Base-by-base conservation (phyloP, 1,284 basidiomycete genomes). In the Cerrena zonata region DNA sequence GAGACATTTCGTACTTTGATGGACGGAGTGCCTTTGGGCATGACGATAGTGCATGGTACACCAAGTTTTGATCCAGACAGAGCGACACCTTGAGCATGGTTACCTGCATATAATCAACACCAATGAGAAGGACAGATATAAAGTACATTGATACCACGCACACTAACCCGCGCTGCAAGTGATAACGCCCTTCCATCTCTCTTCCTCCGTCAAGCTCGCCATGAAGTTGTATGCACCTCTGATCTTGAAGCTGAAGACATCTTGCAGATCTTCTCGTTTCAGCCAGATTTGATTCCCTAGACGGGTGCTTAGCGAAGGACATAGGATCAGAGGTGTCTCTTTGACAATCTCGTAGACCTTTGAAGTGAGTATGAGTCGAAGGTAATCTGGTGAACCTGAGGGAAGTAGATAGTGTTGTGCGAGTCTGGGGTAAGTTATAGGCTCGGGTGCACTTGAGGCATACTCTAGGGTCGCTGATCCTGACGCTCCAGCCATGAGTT, bases 181-280 rank as follows among this genome's bases (percentile, higher is more conserved):
- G 52, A 99, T 80, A 58, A 99, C 96, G 53, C 96, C 96, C 69
- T 94, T 95, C 89, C 91, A 93, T 57, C 94, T 82, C 61, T 98
- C 94, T 53, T 94, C 91, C 22, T 89, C 84, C 10, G 77, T 77
- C 41, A 99, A 74, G 68, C 82, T 82, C 4, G 91, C 91, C 96
- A 99, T 99, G 68, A 98, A 91, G 71, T 99, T 99, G 77, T 96
- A 99, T 18, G 96, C 96, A 22, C 96, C 96, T 5, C 96, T 78
- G 50, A 96, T 93, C 67, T 99, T 99, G 84, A 99, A 99, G 65
- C 89, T 93, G 69, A 99, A 99, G 15, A 99, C 96, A 57, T 97
- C 92, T 54, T 99, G 96, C 5, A 94, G 76, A 63, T 95, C 93
- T 66, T 95, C 92, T 26, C 92, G 80, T 71, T 99, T 99, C 54